Percentiles rank a stretch among this genome's conserved stretches.
Evolutionary conservation across 1,139 yeast genomes (phyloP).

Genomic region (Yamadazyma taylorii): DNA sequence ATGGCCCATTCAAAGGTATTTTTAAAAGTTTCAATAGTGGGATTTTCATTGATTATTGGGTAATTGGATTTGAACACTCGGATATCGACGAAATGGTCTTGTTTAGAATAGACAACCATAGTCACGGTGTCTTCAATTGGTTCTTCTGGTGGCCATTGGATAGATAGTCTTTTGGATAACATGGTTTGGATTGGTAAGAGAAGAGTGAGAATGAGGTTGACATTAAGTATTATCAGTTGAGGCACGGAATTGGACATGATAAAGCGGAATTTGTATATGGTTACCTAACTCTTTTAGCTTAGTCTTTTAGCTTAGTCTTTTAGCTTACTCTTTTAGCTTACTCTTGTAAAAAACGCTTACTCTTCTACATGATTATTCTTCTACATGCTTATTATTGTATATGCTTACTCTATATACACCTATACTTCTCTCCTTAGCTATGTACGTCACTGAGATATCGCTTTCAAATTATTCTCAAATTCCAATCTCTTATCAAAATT

Average conservation of each 20-base stretch:
- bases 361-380: no score
- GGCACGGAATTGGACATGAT: slow-evolving; percentile 2
- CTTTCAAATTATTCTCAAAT: slow-evolving; percentile 4
- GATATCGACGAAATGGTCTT: slow-evolving; percentile 47
- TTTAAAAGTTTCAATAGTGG: slow-evolving; percentile 16
- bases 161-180: slow-evolving; percentile 46
- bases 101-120: slow-evolving; percentile 49
- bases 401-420: no score
- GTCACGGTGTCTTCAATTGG: slow-evolving; percentile 52
- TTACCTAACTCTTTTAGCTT: no score
- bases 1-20: slow-evolving; percentile 40
- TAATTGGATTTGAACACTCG: slow-evolving; percentile 27
- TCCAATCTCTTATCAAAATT: slow-evolving; percentile 7
- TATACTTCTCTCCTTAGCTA: no score
- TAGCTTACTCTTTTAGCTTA: no score
- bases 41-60: slow-evolving; percentile 20
- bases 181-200: no score
- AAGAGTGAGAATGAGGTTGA: no score
- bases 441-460: not conserved
- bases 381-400: no score
- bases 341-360: no score
- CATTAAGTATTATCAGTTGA: no score
- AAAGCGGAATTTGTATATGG: not conserved
- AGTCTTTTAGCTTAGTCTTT: no score
- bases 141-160: slow-evolving; percentile 52